A percentile compares a stretch with the other conserved stretches of the same genome.
These are phyloP conservation scores for Mortierella sp. DNA, from an alignment of 371 early-diverging fungal genomes.

Conservation along the genomic window DNA sequence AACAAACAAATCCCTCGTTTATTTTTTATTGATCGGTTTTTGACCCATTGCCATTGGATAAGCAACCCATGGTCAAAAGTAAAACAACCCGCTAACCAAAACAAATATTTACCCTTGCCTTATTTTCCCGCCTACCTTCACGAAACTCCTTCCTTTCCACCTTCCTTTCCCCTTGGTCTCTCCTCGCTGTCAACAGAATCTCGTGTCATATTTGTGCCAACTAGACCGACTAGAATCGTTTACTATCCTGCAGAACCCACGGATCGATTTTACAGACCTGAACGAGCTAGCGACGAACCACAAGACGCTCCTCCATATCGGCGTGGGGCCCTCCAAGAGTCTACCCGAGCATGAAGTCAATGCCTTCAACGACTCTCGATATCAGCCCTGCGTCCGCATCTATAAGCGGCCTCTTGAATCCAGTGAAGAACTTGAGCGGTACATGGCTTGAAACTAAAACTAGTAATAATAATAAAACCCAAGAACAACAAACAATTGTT, in stretches of 20 bases:
- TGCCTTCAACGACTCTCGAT: slow-evolving; percentile 20
- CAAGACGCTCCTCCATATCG: slow-evolving; percentile 31
- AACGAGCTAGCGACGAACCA: slow-evolving; percentile 25
- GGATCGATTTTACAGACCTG: slow-evolving; percentile 26
- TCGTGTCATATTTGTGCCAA: slow-evolving; percentile 50
- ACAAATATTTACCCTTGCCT: background rate
- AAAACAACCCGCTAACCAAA: background rate
- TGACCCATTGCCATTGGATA: slow-evolving; percentile 1
- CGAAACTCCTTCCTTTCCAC: background rate
- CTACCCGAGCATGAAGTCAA: slow-evolving; percentile 25
- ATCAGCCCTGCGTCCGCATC: slow-evolving; percentile 31
- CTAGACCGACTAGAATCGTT: slow-evolving; percentile 50
- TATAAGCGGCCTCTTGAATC: slow-evolving; percentile 45
- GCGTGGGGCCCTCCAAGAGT: slow-evolving; percentile 25
- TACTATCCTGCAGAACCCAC: slow-evolving; percentile 44
- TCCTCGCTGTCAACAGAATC: too few species aligned
- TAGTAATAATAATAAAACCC: background rate
- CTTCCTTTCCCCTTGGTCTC: background rate
- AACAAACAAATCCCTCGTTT: too few species aligned
- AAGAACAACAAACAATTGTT: too few species aligned
- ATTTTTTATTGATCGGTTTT: background rate
- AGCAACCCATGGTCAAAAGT: too few species aligned
- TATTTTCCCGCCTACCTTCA: background rate
- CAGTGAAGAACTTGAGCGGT: slow-evolving; percentile 22
- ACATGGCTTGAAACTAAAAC: slow-evolving; percentile 1